phyloP scores from a whole-genome alignment of 768 basidiomycete genomes.

The Dentipellis sp. region DNA sequence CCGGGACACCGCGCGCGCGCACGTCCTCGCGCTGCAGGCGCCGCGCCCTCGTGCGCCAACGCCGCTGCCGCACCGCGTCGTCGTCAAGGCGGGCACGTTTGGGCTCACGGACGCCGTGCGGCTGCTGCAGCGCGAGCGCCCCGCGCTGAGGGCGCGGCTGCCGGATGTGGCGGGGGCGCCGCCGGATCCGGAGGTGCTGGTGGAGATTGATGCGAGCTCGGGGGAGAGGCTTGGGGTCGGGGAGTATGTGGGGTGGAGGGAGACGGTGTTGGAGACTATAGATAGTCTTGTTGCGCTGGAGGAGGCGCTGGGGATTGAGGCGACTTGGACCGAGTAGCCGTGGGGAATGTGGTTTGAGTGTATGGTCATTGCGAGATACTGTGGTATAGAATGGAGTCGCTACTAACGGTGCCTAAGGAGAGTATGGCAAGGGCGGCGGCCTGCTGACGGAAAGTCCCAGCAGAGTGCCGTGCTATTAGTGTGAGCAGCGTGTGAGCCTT shows the following conservation, averaged over 20 bases:
- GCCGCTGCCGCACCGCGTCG: too few relatives aligned
- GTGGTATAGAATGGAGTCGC: too few relatives aligned
- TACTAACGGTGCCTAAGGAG: too few relatives aligned
- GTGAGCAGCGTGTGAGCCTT: too few relatives aligned
- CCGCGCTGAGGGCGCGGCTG: too few relatives aligned
- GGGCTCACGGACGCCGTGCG: background rate
- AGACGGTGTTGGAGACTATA: slow-evolving; percentile 4
- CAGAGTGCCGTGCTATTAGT: too few relatives aligned
- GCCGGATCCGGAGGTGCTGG: background rate
- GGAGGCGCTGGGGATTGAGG: too few relatives aligned
- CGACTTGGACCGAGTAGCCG: too few relatives aligned
- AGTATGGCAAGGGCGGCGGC: too few relatives aligned
- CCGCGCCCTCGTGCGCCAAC: background rate
- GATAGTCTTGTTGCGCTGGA: background rate
- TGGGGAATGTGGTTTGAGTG: too few relatives aligned
- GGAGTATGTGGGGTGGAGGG: background rate
- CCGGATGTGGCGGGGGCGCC: background rate
- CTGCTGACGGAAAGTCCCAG: too few relatives aligned
- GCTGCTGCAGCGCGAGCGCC: background rate
- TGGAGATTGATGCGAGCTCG: background rate
- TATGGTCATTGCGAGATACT: too few relatives aligned
- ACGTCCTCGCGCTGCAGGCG: slow-evolving; percentile 1
- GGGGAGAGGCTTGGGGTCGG: background rate
- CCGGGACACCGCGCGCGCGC: background rate
- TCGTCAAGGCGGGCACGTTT: background rate